Conservation (phyloP, 768 basidiomycete species). For the Lentinula lateritia region DNA sequence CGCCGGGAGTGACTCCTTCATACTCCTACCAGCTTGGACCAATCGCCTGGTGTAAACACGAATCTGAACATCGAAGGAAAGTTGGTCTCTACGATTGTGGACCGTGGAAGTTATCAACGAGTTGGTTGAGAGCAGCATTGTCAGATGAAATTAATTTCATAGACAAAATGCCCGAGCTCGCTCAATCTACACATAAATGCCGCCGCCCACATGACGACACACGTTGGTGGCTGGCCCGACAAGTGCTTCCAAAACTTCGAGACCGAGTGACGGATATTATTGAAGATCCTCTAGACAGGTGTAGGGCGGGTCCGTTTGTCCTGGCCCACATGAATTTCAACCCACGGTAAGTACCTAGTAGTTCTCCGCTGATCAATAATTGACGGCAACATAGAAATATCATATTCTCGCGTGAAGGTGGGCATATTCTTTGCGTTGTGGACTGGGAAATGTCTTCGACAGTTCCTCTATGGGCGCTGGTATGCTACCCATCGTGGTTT, state of each 20-base stretch:
- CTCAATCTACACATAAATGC: slow-evolving; percentile 10
- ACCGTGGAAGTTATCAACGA: slow-evolving; percentile 14
- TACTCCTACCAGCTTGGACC: slow-evolving; percentile 13
- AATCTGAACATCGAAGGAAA: slow-evolving; percentile 10
- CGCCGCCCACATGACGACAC: not conserved
- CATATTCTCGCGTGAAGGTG: slow-evolving; percentile 15
- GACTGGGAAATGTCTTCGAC: slow-evolving; percentile 18
- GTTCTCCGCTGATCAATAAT: not conserved
- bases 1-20: slow-evolving; percentile 10
- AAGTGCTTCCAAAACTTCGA: slow-evolving; percentile 12
- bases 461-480: slow-evolving; percentile 16
- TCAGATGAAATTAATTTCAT: slow-evolving; percentile 16
- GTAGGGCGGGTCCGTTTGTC: slow-evolving; percentile 15
- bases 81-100: slow-evolving; percentile 14
- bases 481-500: slow-evolving; percentile 18
- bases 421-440: slow-evolving; percentile 14
- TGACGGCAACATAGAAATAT: slow-evolving; percentile 12
- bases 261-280: slow-evolving; percentile 11
- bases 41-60: slow-evolving; percentile 15
- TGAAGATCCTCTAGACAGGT: slow-evolving; percentile 16
- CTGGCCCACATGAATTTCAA: slow-evolving; percentile 16
- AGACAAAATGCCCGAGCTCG: slow-evolving; percentile 12
- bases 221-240: slow-evolving; percentile 9
- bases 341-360: slow-evolving; percentile 9
- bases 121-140: slow-evolving; percentile 16